Conservation (phyloP, 257 asterid genomes). For the Ajuga chamaepitys region DNA sequence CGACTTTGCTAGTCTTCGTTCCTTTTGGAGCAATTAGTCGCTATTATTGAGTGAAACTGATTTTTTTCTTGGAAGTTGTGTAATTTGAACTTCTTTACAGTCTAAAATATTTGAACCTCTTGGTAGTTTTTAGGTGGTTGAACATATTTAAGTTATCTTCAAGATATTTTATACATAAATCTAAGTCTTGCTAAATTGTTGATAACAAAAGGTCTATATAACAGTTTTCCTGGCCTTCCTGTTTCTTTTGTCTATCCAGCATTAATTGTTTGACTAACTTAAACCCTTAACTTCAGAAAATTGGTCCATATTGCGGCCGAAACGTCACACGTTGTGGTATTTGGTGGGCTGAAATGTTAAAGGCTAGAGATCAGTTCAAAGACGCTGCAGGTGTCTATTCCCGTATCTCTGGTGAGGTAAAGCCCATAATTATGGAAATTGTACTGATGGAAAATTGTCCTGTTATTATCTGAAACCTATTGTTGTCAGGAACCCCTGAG, state of each 20-base stretch:
- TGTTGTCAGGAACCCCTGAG: constrained; percentile 68
- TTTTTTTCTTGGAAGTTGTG: neutral
- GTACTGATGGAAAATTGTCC: constrained; percentile 11
- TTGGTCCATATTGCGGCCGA: constrained; percentile 64
- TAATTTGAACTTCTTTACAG: constrained; percentile 6
- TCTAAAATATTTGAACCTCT: neutral
- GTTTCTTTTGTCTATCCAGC: constrained; percentile 4
- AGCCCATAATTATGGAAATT: constrained; percentile 29
- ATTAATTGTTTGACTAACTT: constrained; percentile 5
- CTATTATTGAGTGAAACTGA: neutral
- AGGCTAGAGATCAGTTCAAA: constrained; percentile 77
- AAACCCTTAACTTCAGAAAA: constrained; percentile 45
- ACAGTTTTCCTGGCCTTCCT: neutral
- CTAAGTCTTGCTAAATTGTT: neutral
- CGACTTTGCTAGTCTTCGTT: neutral
- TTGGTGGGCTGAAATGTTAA: constrained; percentile 99
- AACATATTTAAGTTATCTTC: neutral
- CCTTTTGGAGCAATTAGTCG: neutral
- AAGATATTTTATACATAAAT: neutral
- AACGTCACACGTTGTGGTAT: constrained; percentile 93
- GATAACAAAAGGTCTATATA: neutral
- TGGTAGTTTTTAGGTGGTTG: neutral
- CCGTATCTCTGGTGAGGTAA: constrained; percentile 99
- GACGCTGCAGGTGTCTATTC: constrained; percentile 92
- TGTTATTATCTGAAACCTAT: constrained; percentile 37